Percentiles rank a stretch among this genome's conserved stretches.
Evolutionary conservation across 257 asterid species (phyloP).

Genomic region (Ajuga chamaepitys): DNA sequence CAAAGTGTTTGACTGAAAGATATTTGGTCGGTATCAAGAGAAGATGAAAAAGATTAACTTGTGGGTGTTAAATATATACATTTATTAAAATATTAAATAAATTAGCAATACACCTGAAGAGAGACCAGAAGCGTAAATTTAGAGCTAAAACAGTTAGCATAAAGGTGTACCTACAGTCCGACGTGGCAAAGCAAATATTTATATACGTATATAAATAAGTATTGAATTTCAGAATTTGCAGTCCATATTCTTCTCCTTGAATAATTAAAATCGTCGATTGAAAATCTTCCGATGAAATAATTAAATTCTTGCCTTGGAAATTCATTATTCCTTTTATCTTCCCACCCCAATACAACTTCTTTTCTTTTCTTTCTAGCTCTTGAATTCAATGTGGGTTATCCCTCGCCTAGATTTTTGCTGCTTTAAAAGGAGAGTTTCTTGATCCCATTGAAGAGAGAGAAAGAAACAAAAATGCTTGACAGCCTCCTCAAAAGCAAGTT

Average conservation of each 20-base stretch:
- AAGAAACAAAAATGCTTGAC: conserved; percentile 43
- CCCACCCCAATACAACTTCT: conserved; percentile 23
- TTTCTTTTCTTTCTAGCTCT: conserved; percentile 33
- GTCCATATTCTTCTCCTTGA: conserved; percentile 1
- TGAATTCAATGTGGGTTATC: conserved; percentile 19
- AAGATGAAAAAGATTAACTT: too few species aligned
- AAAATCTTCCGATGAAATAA: not conserved
- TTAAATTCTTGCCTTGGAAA: conserved; percentile 17
- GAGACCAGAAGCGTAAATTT: conserved; percentile 11
- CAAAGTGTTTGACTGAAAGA: too few species aligned
- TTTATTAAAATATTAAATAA: not conserved
- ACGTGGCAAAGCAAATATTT: conserved; percentile 29
- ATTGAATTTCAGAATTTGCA: not conserved
- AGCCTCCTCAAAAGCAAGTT: conserved; percentile 62
- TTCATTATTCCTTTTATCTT: conserved; percentile 14
- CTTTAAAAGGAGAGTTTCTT: conserved; percentile 23
- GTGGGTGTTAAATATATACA: too few species aligned
- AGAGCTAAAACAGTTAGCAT: conserved; percentile 9
- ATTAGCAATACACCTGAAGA: not conserved
- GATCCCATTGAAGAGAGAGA: not conserved
- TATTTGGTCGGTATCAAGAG: too few species aligned
- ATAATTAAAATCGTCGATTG: conserved; percentile 22
- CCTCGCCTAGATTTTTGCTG: conserved; percentile 20
- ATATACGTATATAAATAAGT: not conserved
- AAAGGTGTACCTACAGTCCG: not conserved